A percentile compares a stretch with the other conserved stretches of the same genome.
Evolutionary conservation across 1,139 yeast genomes (phyloP).

Genomic region (Taiozyma sp.): DNA sequence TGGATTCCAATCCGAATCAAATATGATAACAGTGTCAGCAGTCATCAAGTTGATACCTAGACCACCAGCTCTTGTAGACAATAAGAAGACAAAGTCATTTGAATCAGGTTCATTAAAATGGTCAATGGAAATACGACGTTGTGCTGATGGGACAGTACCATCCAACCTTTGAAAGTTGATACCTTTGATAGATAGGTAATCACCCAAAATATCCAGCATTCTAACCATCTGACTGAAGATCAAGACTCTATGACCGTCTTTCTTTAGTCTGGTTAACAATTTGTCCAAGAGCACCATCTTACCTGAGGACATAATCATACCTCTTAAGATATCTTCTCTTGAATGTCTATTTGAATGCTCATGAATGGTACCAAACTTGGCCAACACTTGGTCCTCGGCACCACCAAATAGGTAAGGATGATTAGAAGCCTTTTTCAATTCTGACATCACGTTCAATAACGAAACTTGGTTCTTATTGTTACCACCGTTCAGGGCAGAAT

Average conservation of each 20-base stretch:
- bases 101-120: constrained; percentile 95
- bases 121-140: constrained; percentile 90
- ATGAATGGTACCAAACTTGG: constrained; percentile 52
- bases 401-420: constrained; percentile 95
- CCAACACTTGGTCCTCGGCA: constrained; percentile 80
- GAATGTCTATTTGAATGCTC: constrained; percentile 31
- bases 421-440: constrained; percentile 91
- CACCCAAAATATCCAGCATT: constrained; percentile 92
- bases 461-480: constrained; percentile 77
- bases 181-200: constrained; percentile 87
- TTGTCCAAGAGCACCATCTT: constrained; percentile 96
- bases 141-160: constrained; percentile 94
- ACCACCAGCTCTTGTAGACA: constrained; percentile 98
- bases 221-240: constrained; percentile 97
- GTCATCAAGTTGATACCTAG: constrained; percentile 97
- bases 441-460: constrained; percentile 87
- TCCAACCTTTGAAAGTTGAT: constrained; percentile 87
- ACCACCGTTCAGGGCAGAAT: constrained; percentile 86
- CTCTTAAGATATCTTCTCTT: constrained; percentile 78
- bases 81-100: constrained; percentile 82
- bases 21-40: constrained; percentile 95
- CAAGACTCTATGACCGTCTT: constrained; percentile 93
- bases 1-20: constrained; percentile 99
- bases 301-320: constrained; percentile 96
- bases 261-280: constrained; percentile 70